Percentiles rank a stretch among this genome's conserved stretches.
These are phyloP conservation scores for Collybia sordida DNA, from an alignment of 768 basidiomycete species.

Conservation along the genomic window DNA sequence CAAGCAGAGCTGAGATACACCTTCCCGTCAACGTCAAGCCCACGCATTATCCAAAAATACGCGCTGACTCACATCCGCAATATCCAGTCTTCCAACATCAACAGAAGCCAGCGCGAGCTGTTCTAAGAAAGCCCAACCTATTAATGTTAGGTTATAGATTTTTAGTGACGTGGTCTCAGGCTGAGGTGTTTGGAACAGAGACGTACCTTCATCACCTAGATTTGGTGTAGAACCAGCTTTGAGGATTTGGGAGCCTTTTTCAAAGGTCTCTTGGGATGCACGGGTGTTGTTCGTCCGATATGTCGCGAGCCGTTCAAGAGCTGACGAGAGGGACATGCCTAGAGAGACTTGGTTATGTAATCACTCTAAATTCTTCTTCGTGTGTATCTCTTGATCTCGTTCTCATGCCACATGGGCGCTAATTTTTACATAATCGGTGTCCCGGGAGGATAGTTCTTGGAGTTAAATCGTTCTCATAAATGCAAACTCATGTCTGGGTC, in stretches of 20 bases:
- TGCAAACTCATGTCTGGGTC: too few species aligned
- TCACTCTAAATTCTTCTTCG: not conserved
- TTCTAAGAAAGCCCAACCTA: slow-evolving; percentile 82
- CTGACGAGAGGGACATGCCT: slow-evolving; percentile 44
- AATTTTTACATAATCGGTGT: too few species aligned
- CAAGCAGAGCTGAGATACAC: slow-evolving; percentile 53
- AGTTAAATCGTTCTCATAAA: too few species aligned
- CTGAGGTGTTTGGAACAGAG: not conserved
- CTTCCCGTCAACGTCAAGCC: slow-evolving; percentile 24
- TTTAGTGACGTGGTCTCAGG: slow-evolving; percentile 1
- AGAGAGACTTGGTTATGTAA: slow-evolving; percentile 12
- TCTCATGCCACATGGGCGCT: too few species aligned
- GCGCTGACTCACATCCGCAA: slow-evolving; percentile 64
- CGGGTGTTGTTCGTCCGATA: slow-evolving; percentile 52
- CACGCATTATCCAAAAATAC: not conserved
- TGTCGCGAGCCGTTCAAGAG: slow-evolving; percentile 52
- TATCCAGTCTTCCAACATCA: slow-evolving; percentile 68
- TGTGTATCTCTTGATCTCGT: too few species aligned
- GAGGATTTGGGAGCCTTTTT: slow-evolving; percentile 51
- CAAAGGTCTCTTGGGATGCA: slow-evolving; percentile 59
- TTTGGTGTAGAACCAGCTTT: slow-evolving; percentile 42
- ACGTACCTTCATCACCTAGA: slow-evolving; percentile 58
- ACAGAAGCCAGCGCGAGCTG: slow-evolving; percentile 77
- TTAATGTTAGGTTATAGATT: not conserved
- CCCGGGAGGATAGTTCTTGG: too few species aligned